These are phyloP conservation scores for Chaetomium tenue DNA, from an alignment of 495 filamentous ascomycete species.

Conservation along the genomic window DNA sequence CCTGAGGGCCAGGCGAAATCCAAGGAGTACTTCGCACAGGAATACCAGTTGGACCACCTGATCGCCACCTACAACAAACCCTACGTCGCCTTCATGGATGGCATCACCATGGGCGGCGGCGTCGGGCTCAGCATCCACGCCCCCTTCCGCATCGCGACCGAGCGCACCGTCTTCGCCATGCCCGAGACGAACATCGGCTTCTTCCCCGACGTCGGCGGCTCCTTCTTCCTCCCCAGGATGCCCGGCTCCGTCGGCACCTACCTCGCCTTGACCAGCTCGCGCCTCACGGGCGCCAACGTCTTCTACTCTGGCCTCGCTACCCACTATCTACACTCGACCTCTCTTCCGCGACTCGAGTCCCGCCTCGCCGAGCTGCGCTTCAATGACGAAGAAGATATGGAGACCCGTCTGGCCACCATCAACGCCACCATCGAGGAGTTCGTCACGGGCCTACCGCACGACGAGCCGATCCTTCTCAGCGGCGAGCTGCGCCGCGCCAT, in stretches of 20 bases:
- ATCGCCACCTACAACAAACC: conserved; percentile 95
- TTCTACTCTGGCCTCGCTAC: conserved; percentile 86
- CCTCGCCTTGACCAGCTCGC: conserved; percentile 82
- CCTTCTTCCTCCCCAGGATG: conserved; percentile 90
- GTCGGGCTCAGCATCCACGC: conserved; percentile 93
- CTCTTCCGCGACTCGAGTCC: conserved; percentile 71
- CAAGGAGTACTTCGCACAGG: conserved; percentile 80
- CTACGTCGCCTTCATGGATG: conserved; percentile 94
- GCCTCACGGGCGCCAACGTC: conserved; percentile 74
- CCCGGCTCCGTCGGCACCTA: conserved; percentile 83
- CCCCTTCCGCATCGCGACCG: conserved; percentile 93
- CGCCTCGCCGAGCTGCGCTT: conserved; percentile 88
- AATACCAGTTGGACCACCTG: conserved; percentile 91
- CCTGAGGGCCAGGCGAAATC: conserved; percentile 64
- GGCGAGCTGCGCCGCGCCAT: conserved; percentile 71
- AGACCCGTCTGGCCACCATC: conserved; percentile 64
- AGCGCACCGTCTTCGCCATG: conserved; percentile 94
- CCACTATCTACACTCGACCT: conserved; percentile 89
- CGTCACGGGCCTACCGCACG: conserved; percentile 71
- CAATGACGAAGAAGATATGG: conserved; percentile 63
- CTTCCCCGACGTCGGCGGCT: conserved; percentile 95
- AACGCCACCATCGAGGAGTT: conserved; percentile 90
- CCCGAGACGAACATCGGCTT: conserved; percentile 97
- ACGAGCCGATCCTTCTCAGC: conserved; percentile 60
- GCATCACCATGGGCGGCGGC: conserved; percentile 96